phyloP scores from a whole-genome alignment of 2,329 filamentous ascomycete genomes.

The Hypoxylon sp. region DNA sequence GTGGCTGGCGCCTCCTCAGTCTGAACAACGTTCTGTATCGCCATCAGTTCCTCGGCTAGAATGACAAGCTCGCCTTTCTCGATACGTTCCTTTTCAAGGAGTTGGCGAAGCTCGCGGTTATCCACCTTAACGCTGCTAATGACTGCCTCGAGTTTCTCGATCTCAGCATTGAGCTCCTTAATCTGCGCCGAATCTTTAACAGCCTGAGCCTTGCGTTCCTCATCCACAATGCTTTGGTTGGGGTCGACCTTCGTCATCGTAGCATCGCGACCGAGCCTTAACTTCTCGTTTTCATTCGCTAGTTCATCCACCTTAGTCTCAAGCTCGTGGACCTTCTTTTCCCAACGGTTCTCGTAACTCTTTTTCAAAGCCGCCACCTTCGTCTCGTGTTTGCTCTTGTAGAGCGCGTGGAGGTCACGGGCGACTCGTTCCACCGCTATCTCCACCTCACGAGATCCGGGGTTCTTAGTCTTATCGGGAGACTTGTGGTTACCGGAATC shows the following conservation, averaged over 20 bases:
- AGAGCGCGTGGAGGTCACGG: constrained; percentile 91
- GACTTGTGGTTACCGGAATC: constrained; percentile 52
- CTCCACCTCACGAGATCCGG: constrained; percentile 77
- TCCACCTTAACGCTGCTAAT: constrained; percentile 78
- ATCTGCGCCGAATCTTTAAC: constrained; percentile 77
- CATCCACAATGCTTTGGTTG: constrained; percentile 62
- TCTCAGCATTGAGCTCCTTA: constrained; percentile 78
- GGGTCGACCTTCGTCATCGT: constrained; percentile 74
- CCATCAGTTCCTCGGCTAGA: constrained; percentile 87
- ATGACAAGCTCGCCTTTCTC: constrained; percentile 88
- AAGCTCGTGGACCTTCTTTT: constrained; percentile 87
- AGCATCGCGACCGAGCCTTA: constrained; percentile 75
- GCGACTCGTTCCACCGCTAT: constrained; percentile 90
- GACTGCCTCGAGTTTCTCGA: constrained; percentile 82
- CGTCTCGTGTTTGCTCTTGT: constrained; percentile 97
- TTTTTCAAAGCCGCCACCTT: constrained; percentile 93
- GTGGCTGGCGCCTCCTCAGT: constrained; percentile 44
- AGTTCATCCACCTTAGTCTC: constrained; percentile 80
- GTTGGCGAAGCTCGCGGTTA: constrained; percentile 74
- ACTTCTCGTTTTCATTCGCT: constrained; percentile 79
- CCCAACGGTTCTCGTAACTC: constrained; percentile 87
- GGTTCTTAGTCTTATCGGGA: constrained; percentile 58
- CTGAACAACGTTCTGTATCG: constrained; percentile 69
- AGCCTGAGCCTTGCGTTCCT: constrained; percentile 70
- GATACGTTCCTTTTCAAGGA: constrained; percentile 81